Percentiles rank a stretch among this genome's conserved stretches.
Evolutionary conservation across 345 rosid species (phyloP).

Genomic region (Eucalyptus curtisii): DNA sequence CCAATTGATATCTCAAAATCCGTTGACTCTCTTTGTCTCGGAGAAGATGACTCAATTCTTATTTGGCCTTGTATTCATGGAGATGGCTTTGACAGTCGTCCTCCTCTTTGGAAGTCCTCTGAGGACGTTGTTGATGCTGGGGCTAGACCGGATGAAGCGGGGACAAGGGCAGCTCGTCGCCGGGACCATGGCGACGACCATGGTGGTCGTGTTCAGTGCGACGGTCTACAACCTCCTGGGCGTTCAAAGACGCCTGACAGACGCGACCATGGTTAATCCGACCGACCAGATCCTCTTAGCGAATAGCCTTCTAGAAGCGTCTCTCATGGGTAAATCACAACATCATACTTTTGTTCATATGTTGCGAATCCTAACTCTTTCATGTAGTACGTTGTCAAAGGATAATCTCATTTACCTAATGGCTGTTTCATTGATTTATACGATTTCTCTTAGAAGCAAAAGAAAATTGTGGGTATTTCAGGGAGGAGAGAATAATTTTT

Average conservation of each 20-base stretch:
- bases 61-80: constrained; percentile 13
- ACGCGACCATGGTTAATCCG: constrained; percentile 18
- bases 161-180: constrained; percentile 34
- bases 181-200: constrained; percentile 22
- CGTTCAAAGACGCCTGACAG: constrained; percentile 10
- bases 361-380: not conserved
- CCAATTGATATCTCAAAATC: not conserved
- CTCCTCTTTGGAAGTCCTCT: constrained; percentile 24
- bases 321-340: constrained; percentile 30
- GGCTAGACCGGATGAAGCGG: constrained; percentile 17
- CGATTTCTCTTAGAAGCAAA: not conserved
- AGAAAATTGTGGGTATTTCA: not conserved
- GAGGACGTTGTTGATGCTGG: constrained; percentile 21
- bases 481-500: not conserved
- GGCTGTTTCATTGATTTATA: not conserved
- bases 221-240: not conserved
- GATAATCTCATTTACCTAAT: not conserved
- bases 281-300: constrained; percentile 36
- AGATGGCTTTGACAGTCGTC: constrained; percentile 18
- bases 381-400: not conserved
- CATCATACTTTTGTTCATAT: not conserved
- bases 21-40: not conserved
- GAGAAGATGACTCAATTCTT: constrained; percentile 25
- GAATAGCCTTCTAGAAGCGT: constrained; percentile 20
- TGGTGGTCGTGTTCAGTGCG: constrained; percentile 23